Evolutionary conservation across 768 basidiomycete genomes (phyloP).

Genomic region (Leccinum rimulosum): DNA sequence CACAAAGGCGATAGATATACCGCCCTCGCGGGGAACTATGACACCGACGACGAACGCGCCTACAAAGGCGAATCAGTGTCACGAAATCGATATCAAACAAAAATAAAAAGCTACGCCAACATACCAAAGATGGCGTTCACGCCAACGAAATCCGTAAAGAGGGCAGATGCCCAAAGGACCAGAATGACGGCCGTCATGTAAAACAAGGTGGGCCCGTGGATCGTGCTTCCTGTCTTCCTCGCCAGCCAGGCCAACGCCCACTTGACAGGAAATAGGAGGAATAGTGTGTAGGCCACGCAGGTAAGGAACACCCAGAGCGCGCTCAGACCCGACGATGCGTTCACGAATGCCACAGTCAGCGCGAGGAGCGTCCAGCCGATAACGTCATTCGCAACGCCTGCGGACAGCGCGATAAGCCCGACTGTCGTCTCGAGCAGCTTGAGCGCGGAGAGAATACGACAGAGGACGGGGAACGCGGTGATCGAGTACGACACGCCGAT

Average conservation of each 20-base stretch:
- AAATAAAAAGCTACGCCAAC: conserved; percentile 2
- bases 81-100: neutral
- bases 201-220: conserved; percentile 79
- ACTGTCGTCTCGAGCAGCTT: conserved; percentile 91
- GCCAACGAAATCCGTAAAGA: conserved; percentile 94
- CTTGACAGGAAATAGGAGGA: conserved; percentile 71
- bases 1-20: conserved; percentile 78
- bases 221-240: conserved; percentile 70
- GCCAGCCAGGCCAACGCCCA: conserved; percentile 68
- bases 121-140: conserved; percentile 88
- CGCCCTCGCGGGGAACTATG: conserved; percentile 85
- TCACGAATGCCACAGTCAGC: conserved; percentile 88
- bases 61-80: conserved; percentile 23
- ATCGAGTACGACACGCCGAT: conserved; percentile 88
- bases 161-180: conserved; percentile 80
- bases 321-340: conserved; percentile 76
- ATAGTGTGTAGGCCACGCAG: conserved; percentile 76
- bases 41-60: conserved; percentile 81
- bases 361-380: conserved; percentile 89
- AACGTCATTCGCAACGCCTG: conserved; percentile 89
- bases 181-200: conserved; percentile 88
- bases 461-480: conserved; percentile 55
- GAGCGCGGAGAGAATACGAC: conserved; percentile 72
- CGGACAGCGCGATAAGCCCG: conserved; percentile 88
- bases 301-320: conserved; percentile 83